These are phyloP conservation scores for Neoboletus magnificus DNA, from an alignment of 768 basidiomycete genomes.

Conservation along the genomic window DNA sequence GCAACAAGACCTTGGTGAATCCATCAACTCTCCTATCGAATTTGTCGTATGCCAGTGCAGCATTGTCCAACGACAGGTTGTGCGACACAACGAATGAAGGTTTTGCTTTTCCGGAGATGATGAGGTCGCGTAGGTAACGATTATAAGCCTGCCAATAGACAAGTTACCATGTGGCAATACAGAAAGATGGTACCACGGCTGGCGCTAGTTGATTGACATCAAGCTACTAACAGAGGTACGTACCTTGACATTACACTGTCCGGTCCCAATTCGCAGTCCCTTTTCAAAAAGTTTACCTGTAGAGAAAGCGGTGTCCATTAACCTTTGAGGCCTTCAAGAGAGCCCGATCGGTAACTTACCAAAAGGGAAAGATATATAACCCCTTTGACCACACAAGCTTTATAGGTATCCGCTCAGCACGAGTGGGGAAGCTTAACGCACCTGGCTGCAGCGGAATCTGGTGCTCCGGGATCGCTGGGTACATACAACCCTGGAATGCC, in stretches of 20 bases:
- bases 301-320: neutral
- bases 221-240: neutral
- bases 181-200: neutral
- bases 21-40: constrained; percentile 8
- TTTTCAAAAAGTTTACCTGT: constrained; percentile 4
- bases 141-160: neutral
- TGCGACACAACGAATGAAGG: constrained; percentile 4
- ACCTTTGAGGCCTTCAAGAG: neutral
- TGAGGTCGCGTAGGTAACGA: constrained; percentile 5
- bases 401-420: neutral
- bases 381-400: neutral
- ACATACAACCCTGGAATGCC: constrained; percentile 58
- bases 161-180: neutral
- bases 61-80: constrained; percentile 1
- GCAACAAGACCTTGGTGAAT: neutral
- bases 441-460: constrained; percentile 48
- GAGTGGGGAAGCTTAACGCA: neutral
- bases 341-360: neutral
- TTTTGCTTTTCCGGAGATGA: constrained; percentile 1
- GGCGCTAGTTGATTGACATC: neutral
- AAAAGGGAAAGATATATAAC: constrained; percentile 5
- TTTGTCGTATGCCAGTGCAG: constrained; percentile 1
- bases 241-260: neutral
- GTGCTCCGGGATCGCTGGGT: constrained; percentile 54
- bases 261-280: neutral